phyloP scores from a whole-genome alignment of 2,329 filamentous ascomycete species.

The Trichophyton equinum region DNA sequence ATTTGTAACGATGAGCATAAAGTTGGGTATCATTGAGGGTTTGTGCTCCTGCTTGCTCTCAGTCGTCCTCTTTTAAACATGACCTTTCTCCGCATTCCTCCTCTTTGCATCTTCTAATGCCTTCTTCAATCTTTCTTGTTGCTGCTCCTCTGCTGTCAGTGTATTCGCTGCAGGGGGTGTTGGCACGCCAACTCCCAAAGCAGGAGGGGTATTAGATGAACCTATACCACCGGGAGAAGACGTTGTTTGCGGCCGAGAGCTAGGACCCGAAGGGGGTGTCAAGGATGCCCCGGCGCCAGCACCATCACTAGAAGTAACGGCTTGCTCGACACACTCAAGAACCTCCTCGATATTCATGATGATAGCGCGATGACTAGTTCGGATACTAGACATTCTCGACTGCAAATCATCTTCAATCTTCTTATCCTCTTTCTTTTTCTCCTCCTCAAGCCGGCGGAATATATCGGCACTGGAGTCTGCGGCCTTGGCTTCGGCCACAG shows the following conservation, averaged over 20 bases:
- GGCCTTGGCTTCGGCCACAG: conserved; percentile 41
- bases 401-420: conserved; percentile 34
- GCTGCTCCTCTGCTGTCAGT: conserved; percentile 22
- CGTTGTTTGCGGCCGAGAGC: not conserved
- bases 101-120: conserved; percentile 44
- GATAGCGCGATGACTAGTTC: conserved; percentile 28
- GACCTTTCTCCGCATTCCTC: conserved; percentile 35
- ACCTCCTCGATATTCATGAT: conserved; percentile 28
- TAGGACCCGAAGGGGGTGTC: not conserved
- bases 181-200: not conserved
- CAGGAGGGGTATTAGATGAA: not conserved
- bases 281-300: not conserved
- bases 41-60: not conserved
- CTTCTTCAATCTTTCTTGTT: conserved; percentile 36
- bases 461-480: conserved; percentile 32
- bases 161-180: not conserved
- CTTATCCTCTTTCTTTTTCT: conserved; percentile 38
- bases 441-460: conserved; percentile 32
- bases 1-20: not conserved
- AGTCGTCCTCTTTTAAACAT: not conserved
- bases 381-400: conserved; percentile 31
- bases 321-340: conserved; percentile 17
- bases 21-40: not conserved
- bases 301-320: not conserved
- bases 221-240: not conserved